Percentiles rank a stretch among this genome's conserved stretches.
phyloP scores from a whole-genome alignment of 805 yeast species.

The Saccharomycopsis sp. region DNA sequence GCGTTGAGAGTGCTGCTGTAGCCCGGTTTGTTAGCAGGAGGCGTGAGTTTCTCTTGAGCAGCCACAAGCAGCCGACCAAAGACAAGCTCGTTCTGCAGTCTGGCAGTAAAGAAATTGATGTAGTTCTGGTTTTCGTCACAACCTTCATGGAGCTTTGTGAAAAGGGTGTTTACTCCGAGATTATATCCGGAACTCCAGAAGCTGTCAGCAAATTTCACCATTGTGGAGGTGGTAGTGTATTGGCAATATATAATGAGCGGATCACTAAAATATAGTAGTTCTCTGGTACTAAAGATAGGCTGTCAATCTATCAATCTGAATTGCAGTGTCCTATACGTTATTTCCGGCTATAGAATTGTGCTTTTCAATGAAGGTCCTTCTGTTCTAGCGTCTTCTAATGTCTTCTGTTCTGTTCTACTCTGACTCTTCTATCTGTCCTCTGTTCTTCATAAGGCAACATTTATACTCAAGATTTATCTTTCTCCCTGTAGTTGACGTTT shows the following conservation, averaged over 20 bases:
- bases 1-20: conserved; percentile 47
- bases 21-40: conserved; percentile 37
- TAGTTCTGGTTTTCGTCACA: conserved; percentile 58
- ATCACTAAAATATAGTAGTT: too few relatives aligned
- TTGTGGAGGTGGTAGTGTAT: conserved; percentile 12
- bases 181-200: conserved; percentile 71
- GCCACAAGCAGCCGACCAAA: conserved; percentile 54
- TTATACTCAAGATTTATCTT: too few relatives aligned
- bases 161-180: conserved; percentile 45
- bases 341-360: too few relatives aligned
- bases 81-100: conserved; percentile 65
- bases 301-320: too few relatives aligned
- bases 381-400: too few relatives aligned
- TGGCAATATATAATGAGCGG: too few relatives aligned
- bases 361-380: too few relatives aligned
- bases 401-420: too few relatives aligned
- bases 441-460: too few relatives aligned
- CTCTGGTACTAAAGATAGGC: neutral
- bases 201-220: conserved; percentile 62
- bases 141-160: conserved; percentile 48
- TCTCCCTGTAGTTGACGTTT: neutral
- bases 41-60: conserved; percentile 32
- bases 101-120: conserved; percentile 52
- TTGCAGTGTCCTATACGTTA: too few relatives aligned
- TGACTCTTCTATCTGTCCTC: too few relatives aligned